These are phyloP conservation scores for Paramyrothecium sp. DNA, from an alignment of 2,329 filamentous ascomycete genomes.

Conservation along the genomic window DNA sequence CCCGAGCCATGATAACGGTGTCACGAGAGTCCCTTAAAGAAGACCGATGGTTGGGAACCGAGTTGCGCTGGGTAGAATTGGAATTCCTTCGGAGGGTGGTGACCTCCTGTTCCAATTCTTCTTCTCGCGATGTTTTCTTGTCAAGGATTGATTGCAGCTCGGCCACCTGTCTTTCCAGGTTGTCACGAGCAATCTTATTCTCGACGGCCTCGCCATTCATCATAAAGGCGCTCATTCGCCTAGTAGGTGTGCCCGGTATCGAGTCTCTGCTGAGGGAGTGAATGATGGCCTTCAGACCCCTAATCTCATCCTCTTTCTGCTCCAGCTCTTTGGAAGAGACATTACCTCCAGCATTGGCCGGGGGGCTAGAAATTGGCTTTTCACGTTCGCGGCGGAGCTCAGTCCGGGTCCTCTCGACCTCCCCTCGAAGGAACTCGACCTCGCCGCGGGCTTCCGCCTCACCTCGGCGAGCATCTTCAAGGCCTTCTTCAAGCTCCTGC, in stretches of 20 bases:
- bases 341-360: constrained; percentile 38
- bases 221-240: constrained; percentile 30
- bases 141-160: constrained; percentile 75
- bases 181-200: constrained; percentile 47
- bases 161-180: constrained; percentile 76
- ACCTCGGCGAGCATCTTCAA: constrained; percentile 90
- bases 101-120: constrained; percentile 82
- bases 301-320: constrained; percentile 95
- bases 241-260: constrained; percentile 34
- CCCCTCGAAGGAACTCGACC: constrained; percentile 90
- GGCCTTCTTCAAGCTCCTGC: constrained; percentile 91
- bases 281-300: constrained; percentile 95
- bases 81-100: constrained; percentile 57
- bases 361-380: constrained; percentile 53
- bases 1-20: constrained; percentile 59
- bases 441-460: constrained; percentile 95
- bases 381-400: constrained; percentile 88
- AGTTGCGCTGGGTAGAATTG: constrained; percentile 21
- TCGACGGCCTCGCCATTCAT: constrained; percentile 27
- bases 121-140: constrained; percentile 70
- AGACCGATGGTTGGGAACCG: constrained; percentile 49
- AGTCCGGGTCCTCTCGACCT: constrained; percentile 86
- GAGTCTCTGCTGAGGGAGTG: constrained; percentile 86
- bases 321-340: constrained; percentile 73
- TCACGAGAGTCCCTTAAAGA: constrained; percentile 66